Conservation (phyloP, 1,139 yeast genomes). For the Chernovozyma aurita region DNA sequence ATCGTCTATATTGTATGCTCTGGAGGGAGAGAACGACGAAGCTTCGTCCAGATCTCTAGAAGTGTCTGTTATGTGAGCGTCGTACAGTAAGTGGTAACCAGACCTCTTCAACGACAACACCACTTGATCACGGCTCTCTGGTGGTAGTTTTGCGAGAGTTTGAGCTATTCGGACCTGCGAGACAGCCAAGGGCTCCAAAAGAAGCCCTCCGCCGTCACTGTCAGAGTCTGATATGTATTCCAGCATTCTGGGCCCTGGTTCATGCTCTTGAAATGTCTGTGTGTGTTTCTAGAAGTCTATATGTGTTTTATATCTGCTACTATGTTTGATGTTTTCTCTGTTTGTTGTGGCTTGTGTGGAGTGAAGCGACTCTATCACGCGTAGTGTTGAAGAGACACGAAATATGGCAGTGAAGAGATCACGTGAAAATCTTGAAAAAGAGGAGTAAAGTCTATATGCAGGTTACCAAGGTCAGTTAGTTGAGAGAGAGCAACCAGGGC, state of each 20-base stretch:
- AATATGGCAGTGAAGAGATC: no score
- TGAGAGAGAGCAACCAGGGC: no score
- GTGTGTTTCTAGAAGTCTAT: no score
- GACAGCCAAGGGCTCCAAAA: conserved; percentile 1
- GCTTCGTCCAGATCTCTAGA: conserved; percentile 2
- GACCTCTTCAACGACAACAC: neutral
- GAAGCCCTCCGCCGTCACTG: conserved; percentile 2
- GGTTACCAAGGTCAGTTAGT: no score
- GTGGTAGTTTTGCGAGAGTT: conserved; percentile 1
- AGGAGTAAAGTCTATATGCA: no score
- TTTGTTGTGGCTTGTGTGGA: no score
- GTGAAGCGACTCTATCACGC: no score
- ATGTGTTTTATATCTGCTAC: no score
- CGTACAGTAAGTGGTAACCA: conserved; percentile 1
- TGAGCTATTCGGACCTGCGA: neutral
- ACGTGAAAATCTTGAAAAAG: no score
- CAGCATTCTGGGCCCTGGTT: neutral
- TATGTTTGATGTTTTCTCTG: no score
- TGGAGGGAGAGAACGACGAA: neutral
- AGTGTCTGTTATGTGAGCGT: neutral
- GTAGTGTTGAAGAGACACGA: no score
- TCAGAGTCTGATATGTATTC: conserved; percentile 6
- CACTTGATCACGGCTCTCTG: neutral
- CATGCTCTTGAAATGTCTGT: neutral
- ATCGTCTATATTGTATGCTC: conserved; percentile 6